These are phyloP conservation scores for Pythium sp. DNA, from an alignment of 352 stramenopile species.

Conservation along the genomic window DNA sequence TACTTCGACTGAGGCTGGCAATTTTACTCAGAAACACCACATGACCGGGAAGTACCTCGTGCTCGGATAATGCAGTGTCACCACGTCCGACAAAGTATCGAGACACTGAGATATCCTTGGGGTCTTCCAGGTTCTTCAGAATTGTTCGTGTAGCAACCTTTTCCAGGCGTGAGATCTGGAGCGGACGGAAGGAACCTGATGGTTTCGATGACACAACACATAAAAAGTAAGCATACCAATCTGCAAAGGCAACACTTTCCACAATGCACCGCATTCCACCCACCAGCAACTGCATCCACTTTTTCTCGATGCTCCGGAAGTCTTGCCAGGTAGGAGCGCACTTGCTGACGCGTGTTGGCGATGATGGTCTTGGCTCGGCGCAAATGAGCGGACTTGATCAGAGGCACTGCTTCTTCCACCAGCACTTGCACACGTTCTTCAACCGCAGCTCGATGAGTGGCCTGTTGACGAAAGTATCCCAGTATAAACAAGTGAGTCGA, in stretches of 20 bases:
- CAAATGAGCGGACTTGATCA: slow-evolving; percentile 34
- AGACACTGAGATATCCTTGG: slow-evolving; percentile 18
- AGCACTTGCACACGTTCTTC: slow-evolving; percentile 32
- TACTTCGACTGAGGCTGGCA: slow-evolving; percentile 48
- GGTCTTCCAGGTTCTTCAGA: slow-evolving; percentile 29
- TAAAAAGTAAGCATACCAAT: not conserved
- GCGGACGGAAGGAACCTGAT: slow-evolving; percentile 17
- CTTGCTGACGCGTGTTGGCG: slow-evolving; percentile 36
- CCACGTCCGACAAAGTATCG: slow-evolving; percentile 47
- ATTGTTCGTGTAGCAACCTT: slow-evolving; percentile 44
- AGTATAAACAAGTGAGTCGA: not conserved
- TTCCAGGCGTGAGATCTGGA: slow-evolving; percentile 42
- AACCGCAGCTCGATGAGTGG: slow-evolving; percentile 19
- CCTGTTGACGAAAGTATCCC: slow-evolving; percentile 4
- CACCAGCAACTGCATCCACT: slow-evolving; percentile 14
- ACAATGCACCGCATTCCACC: not conserved
- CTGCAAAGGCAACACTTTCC: not conserved
- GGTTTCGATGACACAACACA: not conserved
- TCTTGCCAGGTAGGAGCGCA: slow-evolving; percentile 35
- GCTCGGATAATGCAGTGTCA: slow-evolving; percentile 36
- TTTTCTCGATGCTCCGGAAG: slow-evolving; percentile 29
- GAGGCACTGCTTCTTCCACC: slow-evolving; percentile 37
- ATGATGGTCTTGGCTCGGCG: slow-evolving; percentile 31
- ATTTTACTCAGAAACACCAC: slow-evolving; percentile 46
- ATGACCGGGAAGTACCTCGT: slow-evolving; percentile 27